These are phyloP conservation scores for Chlorociboria aeruginascens DNA, from an alignment of 495 filamentous ascomycete genomes.

Conservation along the genomic window DNA sequence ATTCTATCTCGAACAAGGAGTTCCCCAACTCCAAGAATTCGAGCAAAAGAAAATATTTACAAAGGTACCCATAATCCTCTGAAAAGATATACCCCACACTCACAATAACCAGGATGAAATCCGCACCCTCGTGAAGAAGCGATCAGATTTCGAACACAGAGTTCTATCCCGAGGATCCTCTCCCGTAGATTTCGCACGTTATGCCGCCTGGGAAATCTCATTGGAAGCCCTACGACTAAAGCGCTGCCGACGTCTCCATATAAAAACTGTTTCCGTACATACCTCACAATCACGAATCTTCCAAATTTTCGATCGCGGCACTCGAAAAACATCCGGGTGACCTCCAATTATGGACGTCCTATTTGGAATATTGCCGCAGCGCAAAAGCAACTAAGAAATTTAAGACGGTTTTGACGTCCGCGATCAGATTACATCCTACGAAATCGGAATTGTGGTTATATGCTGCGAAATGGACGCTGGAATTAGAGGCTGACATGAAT, in stretches of 20 bases:
- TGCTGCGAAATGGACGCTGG: conserved; percentile 65
- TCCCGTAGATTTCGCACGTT: conserved; percentile 69
- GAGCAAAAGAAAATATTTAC: conserved; percentile 81
- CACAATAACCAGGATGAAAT: conserved; percentile 59
- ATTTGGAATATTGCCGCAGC: conserved; percentile 67
- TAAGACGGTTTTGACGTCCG: conserved; percentile 59
- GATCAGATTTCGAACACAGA: conserved; percentile 87
- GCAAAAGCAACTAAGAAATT: conserved; percentile 74
- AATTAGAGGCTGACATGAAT: conserved; percentile 71
- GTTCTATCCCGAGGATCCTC: conserved; percentile 69
- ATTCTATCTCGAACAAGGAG: conserved; percentile 82
- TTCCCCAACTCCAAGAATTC: conserved; percentile 82
- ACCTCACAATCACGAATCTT: conserved; percentile 73
- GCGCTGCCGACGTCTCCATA: conserved; percentile 63
- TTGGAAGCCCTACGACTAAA: conserved; percentile 72
- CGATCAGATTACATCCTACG: conserved; percentile 72
- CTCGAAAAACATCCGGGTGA: conserved; percentile 73
- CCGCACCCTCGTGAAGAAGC: conserved; percentile 69
- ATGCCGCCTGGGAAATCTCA: conserved; percentile 85
- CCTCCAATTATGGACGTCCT: conserved; percentile 80
- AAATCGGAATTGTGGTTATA: conserved; percentile 80
- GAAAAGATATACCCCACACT: neutral
- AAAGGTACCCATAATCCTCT: conserved; percentile 36
- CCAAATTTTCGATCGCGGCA: conserved; percentile 77
- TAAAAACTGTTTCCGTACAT: conserved; percentile 48